phyloP scores from a whole-genome alignment of 2,329 filamentous ascomycete genomes.

The Nigrograna mackinnonii region DNA sequence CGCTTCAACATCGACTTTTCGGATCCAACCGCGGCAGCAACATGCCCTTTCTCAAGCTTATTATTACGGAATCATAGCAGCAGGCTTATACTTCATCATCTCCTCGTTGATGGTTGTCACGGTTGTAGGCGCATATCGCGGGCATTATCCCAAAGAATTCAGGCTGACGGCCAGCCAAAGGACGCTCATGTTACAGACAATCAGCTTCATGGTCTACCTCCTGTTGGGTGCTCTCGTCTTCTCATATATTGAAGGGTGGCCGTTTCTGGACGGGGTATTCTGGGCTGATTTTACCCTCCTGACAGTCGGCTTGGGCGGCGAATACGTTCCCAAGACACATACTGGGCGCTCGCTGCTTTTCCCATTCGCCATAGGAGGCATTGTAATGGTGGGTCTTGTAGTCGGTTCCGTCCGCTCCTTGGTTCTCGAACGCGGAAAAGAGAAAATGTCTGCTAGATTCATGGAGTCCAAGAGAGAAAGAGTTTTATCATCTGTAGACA shows the following conservation, averaged over 20 bases:
- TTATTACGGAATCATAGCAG: conserved; percentile 64
- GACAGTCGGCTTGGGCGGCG: conserved; percentile 58
- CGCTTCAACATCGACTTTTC: conserved; percentile 49
- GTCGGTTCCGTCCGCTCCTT: conserved; percentile 57
- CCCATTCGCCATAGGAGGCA: conserved; percentile 59
- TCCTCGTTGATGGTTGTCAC: conserved; percentile 59
- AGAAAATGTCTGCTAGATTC: conserved; percentile 55
- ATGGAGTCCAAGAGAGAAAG: conserved; percentile 52
- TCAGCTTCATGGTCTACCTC: conserved; percentile 53
- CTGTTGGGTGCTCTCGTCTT: conserved; percentile 52
- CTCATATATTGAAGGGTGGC: conserved; percentile 56
- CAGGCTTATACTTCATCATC: conserved; percentile 60
- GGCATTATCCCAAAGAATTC: conserved; percentile 61
- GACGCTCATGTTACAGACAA: conserved; percentile 59
- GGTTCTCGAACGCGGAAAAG: conserved; percentile 54
- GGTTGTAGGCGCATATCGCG: conserved; percentile 57
- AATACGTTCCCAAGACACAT: conserved; percentile 54
- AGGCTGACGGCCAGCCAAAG: conserved; percentile 59
- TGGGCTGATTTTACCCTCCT: conserved; percentile 61
- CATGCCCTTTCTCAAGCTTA: conserved; percentile 60
- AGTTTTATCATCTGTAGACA: conserved; percentile 44
- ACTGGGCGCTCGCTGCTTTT: conserved; percentile 56
- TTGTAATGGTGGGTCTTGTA: conserved; percentile 59
- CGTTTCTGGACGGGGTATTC: conserved; percentile 58
- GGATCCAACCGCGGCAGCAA: conserved; percentile 43